Evolutionary conservation across 192 early-diverging fungal species (phyloP).

Genomic region (Mortierella hygrophila): DNA sequence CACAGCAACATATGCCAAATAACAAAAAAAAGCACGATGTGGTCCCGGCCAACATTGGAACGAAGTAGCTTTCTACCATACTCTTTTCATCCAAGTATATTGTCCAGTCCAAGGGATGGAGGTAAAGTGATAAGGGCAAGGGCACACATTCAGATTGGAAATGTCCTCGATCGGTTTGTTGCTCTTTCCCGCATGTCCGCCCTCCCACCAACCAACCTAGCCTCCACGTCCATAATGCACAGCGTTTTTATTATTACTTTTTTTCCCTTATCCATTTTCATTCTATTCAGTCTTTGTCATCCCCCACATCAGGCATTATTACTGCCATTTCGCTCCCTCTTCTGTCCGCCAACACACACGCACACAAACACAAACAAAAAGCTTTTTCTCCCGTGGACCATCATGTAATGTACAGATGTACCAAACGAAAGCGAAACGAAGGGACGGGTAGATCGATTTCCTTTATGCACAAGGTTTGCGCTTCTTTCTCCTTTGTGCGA

Average conservation of each 20-base stretch:
- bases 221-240: too few species aligned
- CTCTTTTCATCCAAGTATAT: background rate
- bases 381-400: background rate
- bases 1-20: background rate
- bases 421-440: background rate
- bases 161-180: too few species aligned
- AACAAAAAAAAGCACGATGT: background rate
- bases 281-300: constrained; percentile 1
- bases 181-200: background rate
- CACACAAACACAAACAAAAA: background rate
- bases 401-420: constrained; percentile 1
- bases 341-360: background rate
- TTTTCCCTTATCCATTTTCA: background rate
- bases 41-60: background rate
- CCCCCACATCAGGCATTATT: background rate
- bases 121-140: background rate
- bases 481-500: background rate
- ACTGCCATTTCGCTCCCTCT: background rate
- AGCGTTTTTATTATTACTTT: background rate
- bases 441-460: constrained; percentile 1
- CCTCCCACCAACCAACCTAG: background rate
- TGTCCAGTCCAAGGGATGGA: background rate
- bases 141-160: background rate
- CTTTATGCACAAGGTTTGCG: background rate
- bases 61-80: background rate